Percentiles rank a stretch among this genome's conserved stretches.
These are phyloP conservation scores for Fusarium duplospermum DNA, from an alignment of 2,329 filamentous ascomycete genomes.

Conservation along the genomic window DNA sequence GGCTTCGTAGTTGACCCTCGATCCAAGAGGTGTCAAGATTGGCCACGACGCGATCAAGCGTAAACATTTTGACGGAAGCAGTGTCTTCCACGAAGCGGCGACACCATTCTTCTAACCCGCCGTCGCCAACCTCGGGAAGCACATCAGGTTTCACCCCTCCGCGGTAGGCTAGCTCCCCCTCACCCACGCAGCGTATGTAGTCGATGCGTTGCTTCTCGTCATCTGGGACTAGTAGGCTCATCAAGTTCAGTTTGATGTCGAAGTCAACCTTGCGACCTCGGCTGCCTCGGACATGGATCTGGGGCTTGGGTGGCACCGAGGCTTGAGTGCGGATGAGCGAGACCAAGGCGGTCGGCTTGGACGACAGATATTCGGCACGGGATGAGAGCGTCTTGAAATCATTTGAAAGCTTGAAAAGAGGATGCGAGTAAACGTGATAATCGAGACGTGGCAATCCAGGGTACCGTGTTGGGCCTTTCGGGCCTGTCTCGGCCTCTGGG, in stretches of 20 bases:
- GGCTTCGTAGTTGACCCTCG: conserved; percentile 64
- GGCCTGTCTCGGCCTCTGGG: neutral
- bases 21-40: conserved; percentile 68
- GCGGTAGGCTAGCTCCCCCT: conserved; percentile 62
- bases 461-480: conserved; percentile 50
- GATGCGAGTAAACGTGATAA: conserved; percentile 64
- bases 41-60: conserved; percentile 63
- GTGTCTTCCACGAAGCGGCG: conserved; percentile 59
- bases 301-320: conserved; percentile 65
- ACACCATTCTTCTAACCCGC: conserved; percentile 62
- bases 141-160: conserved; percentile 57
- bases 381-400: conserved; percentile 62
- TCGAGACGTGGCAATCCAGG: conserved; percentile 62
- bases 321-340: conserved; percentile 61
- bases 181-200: conserved; percentile 63
- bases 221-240: conserved; percentile 63
- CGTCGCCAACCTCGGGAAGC: conserved; percentile 57
- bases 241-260: conserved; percentile 65
- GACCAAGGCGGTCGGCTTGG: conserved; percentile 57
- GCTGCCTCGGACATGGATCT: conserved; percentile 61
- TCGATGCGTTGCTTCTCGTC: conserved; percentile 59
- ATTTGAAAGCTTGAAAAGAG: conserved; percentile 62
- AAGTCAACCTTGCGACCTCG: conserved; percentile 62
- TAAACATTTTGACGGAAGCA: conserved; percentile 60
- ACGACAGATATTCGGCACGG: conserved; percentile 61